These are phyloP conservation scores for Pythium aphanidermatum DNA, from an alignment of 352 stramenopile genomes.

Conservation along the genomic window DNA sequence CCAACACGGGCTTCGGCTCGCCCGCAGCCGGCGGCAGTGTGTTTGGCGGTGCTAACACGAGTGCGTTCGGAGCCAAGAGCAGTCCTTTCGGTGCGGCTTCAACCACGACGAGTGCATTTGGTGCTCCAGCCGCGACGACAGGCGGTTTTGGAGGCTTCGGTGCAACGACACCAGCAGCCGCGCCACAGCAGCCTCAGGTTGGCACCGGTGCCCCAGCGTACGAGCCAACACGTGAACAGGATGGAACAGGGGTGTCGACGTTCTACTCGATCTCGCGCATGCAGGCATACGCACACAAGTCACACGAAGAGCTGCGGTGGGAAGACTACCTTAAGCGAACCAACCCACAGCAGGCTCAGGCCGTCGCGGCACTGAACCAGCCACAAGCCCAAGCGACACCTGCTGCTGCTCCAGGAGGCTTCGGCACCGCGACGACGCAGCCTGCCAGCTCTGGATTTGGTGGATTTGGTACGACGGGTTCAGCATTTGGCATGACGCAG, in stretches of 20 bases:
- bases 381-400: conserved; percentile 27
- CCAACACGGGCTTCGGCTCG: conserved; percentile 31
- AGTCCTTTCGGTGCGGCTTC: conserved; percentile 11
- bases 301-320: conserved; percentile 62
- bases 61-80: conserved; percentile 41
- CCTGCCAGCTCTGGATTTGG: conserved; percentile 21
- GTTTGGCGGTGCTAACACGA: conserved; percentile 32
- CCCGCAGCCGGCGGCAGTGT: conserved; percentile 18
- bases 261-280: conserved; percentile 70
- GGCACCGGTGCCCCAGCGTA: conserved; percentile 72
- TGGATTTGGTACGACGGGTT: conserved; percentile 32
- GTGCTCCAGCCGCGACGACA: conserved; percentile 12
- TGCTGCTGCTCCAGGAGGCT: conserved; percentile 29
- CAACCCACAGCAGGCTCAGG: conserved; percentile 30
- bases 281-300: conserved; percentile 68
- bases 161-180: not conserved
- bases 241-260: conserved; percentile 23
- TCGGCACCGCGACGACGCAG: conserved; percentile 18
- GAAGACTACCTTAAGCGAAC: conserved; percentile 79
- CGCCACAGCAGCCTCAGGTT: conserved; percentile 30
- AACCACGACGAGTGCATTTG: conserved; percentile 11
- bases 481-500: conserved; percentile 24
- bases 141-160: conserved; percentile 21
- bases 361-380: conserved; percentile 18
- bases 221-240: conserved; percentile 53